phyloP scores from a whole-genome alignment of 2,329 filamentous ascomycete genomes.

The Aureobasidium sp. region DNA sequence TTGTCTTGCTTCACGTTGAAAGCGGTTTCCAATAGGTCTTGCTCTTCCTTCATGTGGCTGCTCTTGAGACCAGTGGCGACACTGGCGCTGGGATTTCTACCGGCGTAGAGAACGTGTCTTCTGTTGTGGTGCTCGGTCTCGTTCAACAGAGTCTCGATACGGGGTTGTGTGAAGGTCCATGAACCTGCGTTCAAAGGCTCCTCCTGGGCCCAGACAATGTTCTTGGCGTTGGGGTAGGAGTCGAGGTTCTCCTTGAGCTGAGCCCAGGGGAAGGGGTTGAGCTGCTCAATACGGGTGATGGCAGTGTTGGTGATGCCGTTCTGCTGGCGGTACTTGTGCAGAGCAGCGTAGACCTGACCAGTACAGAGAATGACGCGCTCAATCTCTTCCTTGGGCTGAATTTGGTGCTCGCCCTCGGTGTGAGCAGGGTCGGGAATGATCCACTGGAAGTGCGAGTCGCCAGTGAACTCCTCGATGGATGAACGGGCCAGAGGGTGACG shows the following conservation, averaged over 20 bases:
- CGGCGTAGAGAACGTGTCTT: conserved; percentile 96
- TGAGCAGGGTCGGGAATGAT: conserved; percentile 90
- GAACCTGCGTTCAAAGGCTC: conserved; percentile 95
- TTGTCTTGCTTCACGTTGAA: conserved; percentile 58
- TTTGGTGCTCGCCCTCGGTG: conserved; percentile 52
- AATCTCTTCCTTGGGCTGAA: conserved; percentile 77
- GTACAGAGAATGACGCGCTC: conserved; percentile 91
- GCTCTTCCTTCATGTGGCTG: conserved; percentile 85
- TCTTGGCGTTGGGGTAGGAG: conserved; percentile 93
- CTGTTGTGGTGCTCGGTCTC: conserved; percentile 85
- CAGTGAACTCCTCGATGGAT: conserved; percentile 81
- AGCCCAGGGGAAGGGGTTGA: conserved; percentile 98
- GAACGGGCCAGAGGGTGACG: conserved; percentile 91
- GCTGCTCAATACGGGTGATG: conserved; percentile 91
- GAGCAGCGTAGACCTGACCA: conserved; percentile 86
- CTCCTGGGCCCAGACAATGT: conserved; percentile 95
- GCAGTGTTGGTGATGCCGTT: conserved; percentile 85
- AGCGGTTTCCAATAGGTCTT: conserved; percentile 65
- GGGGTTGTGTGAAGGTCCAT: conserved; percentile 95
- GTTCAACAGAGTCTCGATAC: conserved; percentile 94
- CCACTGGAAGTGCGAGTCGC: conserved; percentile 91
- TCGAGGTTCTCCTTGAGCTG: conserved; percentile 95
- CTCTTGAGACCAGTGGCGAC: conserved; percentile 91
- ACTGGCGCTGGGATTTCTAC: conserved; percentile 84
- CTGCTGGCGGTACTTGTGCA: conserved; percentile 83